Evolutionary conservation across 495 filamentous ascomycete species (phyloP).

Genomic region (Glutinoglossum americanum): DNA sequence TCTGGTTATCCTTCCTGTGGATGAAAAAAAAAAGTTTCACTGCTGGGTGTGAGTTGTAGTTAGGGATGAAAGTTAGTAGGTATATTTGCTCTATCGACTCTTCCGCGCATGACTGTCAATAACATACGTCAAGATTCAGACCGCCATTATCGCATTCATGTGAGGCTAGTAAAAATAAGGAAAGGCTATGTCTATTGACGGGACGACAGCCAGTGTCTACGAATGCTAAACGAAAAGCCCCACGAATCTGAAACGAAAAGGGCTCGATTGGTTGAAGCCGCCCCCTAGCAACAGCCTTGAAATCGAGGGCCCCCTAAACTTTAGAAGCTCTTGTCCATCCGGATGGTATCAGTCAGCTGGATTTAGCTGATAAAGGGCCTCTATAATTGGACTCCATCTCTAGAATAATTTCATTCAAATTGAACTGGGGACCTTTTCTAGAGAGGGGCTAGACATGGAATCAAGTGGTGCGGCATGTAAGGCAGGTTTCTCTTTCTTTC

Average conservation of each 20-base stretch:
- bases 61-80: neutral
- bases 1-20: neutral
- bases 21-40: neutral
- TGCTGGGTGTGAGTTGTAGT: neutral
- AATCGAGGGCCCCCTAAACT: neutral
- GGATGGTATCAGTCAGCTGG: neutral
- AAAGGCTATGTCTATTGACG: neutral
- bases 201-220: neutral
- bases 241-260: neutral
- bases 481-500: constrained; percentile 19
- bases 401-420: neutral
- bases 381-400: neutral
- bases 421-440: neutral
- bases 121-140: too few relatives aligned
- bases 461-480: constrained; percentile 24
- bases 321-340: neutral
- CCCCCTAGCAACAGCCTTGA: neutral
- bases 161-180: neutral
- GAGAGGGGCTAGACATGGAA: constrained; percentile 10
- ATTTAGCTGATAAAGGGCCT: neutral
- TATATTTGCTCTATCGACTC: neutral
- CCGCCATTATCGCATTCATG: neutral
- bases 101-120: neutral
- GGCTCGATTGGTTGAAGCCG: neutral
- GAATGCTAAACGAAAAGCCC: neutral